Conservation (phyloP, 2,329 filamentous ascomycete genomes). For the Onygena corvina region DNA sequence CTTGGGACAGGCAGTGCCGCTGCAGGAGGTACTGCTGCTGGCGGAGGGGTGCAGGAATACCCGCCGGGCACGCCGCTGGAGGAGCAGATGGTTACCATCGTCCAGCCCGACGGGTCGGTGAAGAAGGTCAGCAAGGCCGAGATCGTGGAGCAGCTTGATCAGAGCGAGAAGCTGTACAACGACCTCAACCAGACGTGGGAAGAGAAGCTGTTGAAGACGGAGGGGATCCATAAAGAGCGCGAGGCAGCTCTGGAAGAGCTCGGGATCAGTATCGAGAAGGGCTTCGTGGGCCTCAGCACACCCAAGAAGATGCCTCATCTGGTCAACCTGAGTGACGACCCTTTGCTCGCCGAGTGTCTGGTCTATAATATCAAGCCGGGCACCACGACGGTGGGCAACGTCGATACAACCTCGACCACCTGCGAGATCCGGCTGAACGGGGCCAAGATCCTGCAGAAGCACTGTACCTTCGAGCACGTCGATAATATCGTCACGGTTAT, state of each 20-base stretch:
- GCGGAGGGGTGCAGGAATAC: slow-evolving; percentile 54
- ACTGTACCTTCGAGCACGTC: slow-evolving; percentile 86
- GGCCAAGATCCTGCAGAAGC: slow-evolving; percentile 79
- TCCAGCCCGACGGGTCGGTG: slow-evolving; percentile 66
- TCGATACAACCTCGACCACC: slow-evolving; percentile 61
- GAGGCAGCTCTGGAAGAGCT: slow-evolving; percentile 91
- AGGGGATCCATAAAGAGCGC: slow-evolving; percentile 93
- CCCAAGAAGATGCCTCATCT: slow-evolving; percentile 99
- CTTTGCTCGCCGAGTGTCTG: slow-evolving; percentile 83
- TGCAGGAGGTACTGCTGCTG: slow-evolving; percentile 32
- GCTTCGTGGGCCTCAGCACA: slow-evolving; percentile 85
- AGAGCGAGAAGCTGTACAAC: slow-evolving; percentile 89
- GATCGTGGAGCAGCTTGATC: slow-evolving; percentile 88
- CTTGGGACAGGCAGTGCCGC: slow-evolving; percentile 47
- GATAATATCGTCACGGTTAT: slow-evolving; percentile 89
- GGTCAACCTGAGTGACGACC: slow-evolving; percentile 93
- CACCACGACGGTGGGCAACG: slow-evolving; percentile 85
- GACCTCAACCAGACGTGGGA: slow-evolving; percentile 99
- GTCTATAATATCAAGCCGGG: slow-evolving; percentile 98
- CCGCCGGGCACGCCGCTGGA: slow-evolving; percentile 84
- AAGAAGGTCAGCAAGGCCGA: slow-evolving; percentile 98
- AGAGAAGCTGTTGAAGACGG: slow-evolving; percentile 85
- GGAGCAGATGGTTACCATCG: slow-evolving; percentile 92
- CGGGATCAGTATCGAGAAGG: slow-evolving; percentile 97
- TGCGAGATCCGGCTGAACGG: slow-evolving; percentile 91